A percentile compares a stretch with the other conserved stretches of the same genome.
phyloP scores from a whole-genome alignment of 2,329 filamentous ascomycete species.

The Penicillium sp. region DNA sequence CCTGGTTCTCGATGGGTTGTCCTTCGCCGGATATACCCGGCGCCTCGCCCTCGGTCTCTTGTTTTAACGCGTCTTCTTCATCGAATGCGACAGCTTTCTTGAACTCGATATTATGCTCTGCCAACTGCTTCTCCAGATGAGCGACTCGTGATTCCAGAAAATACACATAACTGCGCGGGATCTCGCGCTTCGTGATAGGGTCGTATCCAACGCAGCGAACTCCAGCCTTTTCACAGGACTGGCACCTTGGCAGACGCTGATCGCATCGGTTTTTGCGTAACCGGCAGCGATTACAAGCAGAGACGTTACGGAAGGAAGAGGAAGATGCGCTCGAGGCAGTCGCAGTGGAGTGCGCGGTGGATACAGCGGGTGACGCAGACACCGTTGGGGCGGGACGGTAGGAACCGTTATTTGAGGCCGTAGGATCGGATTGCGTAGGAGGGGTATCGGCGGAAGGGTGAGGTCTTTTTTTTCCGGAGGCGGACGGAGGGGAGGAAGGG shows the following conservation, averaged over 20 bases:
- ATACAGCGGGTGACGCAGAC: slow-evolving; percentile 21
- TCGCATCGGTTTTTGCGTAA: slow-evolving; percentile 93
- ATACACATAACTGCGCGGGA: slow-evolving; percentile 88
- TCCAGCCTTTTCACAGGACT: slow-evolving; percentile 87
- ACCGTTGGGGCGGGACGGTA: slow-evolving; percentile 13
- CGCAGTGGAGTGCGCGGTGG: slow-evolving; percentile 25
- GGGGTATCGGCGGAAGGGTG: slow-evolving; percentile 30
- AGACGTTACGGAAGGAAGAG: slow-evolving; percentile 75
- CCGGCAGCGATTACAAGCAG: slow-evolving; percentile 89
- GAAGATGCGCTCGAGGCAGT: slow-evolving; percentile 28
- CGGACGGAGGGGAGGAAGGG: slow-evolving; percentile 29
- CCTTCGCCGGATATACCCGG: slow-evolving; percentile 19
- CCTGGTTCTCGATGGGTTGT: slow-evolving; percentile 13
- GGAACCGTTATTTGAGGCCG: slow-evolving; percentile 19
- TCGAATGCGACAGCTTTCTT: slow-evolving; percentile 70
- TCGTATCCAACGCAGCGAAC: slow-evolving; percentile 94
- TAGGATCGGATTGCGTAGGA: slow-evolving; percentile 20
- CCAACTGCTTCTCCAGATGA: slow-evolving; percentile 75
- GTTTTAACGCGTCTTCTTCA: slow-evolving; percentile 38
- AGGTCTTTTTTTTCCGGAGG: slow-evolving; percentile 38
- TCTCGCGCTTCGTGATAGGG: slow-evolving; percentile 93
- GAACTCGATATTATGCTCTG: slow-evolving; percentile 67
- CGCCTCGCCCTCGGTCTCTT: slow-evolving; percentile 29
- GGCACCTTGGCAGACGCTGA: slow-evolving; percentile 85
- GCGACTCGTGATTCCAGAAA: slow-evolving; percentile 85